Base-by-base conservation (phyloP, 352 stramenopile species). In the Phytophthora pini region DNA sequence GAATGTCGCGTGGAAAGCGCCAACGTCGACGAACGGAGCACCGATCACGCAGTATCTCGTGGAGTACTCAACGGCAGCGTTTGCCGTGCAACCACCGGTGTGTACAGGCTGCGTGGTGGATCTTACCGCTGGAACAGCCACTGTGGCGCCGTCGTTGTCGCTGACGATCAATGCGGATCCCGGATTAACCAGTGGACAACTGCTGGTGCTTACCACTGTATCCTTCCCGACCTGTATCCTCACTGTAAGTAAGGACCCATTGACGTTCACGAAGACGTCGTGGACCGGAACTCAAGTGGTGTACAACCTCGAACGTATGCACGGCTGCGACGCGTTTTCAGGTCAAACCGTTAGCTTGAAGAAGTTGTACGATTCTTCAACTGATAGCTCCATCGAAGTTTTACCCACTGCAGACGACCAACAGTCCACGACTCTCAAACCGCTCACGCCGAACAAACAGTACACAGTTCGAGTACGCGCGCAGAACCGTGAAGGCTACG, bases 401-500 rank as follows among this genome's bases (percentile, higher is more conserved):
- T 17, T 51, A 1, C 63, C 80, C 0, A 55, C 38, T 3, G 54
- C 51, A 9, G 60, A 40, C 10, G 44, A 31, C 17, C 36, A 36
- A 2, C 47, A 53, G 2, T 56, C 51, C 1, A 72, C 74, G 2
- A 54, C 36, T 5, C n/a, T 91, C 32, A 68, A 56, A 2, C 45
- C 62, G 1, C 60, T 94, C 1, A 67, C 57, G 3, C 56, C 87
- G 0, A 90, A 87, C 44, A 88, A 59, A 0, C 46, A 61, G n/a
- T 98, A 97, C 70, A 80, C 76, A 6, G 71, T 97, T 15, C 84
- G 86, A 1, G 79, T 98, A 22, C 89, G 88, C 8, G 87, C 91
- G 0, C 80, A 90, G 13, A 98, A 98, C 66, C 67, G 80, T 4
- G 87, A 97, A 66, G 93, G 93, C 0, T 78, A 93, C 39, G 80